phyloP scores from a whole-genome alignment of 1,284 basidiomycete genomes.

The Cronartium quercuum region DNA sequence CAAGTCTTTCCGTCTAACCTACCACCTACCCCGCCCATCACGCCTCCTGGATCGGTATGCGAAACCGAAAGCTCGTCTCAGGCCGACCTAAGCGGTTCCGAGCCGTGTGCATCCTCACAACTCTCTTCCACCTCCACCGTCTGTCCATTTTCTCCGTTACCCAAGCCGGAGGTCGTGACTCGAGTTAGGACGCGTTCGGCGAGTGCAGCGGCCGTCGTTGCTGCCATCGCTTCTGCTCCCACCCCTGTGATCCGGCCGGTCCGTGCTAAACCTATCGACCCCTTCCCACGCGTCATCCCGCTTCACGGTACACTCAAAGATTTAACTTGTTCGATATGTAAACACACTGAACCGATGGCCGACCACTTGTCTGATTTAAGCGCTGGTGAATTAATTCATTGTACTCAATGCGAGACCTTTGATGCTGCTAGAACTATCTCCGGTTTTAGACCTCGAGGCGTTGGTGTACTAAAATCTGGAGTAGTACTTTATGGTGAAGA shows the following conservation, averaged over 20 bases:
- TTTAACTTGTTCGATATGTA: constrained; percentile 75
- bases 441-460: constrained; percentile 71
- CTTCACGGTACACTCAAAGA: constrained; percentile 77
- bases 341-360: constrained; percentile 61
- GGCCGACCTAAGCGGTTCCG: background rate
- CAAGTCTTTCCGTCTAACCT: constrained; percentile 6
- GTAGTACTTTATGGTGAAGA: constrained; percentile 86
- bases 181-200: constrained; percentile 29
- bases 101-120: background rate
- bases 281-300: constrained; percentile 70
- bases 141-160: background rate
- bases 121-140: background rate
- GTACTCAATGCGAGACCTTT: constrained; percentile 68
- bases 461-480: constrained; percentile 74
- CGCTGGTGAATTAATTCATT: constrained; percentile 63
- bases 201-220: constrained; percentile 51
- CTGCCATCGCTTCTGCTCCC: constrained; percentile 52
- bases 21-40: constrained; percentile 15
- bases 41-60: constrained; percentile 7
- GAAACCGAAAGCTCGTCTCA: background rate
- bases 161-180: constrained; percentile 9
- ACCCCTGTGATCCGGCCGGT: constrained; percentile 30
- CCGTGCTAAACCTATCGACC: constrained; percentile 41
- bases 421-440: constrained; percentile 65
- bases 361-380: constrained; percentile 57